A percentile compares a stretch with the other conserved stretches of the same genome.
Conservation (phyloP, 139 green algal genomes). For the Zygnema circumcarinatum region DNA sequence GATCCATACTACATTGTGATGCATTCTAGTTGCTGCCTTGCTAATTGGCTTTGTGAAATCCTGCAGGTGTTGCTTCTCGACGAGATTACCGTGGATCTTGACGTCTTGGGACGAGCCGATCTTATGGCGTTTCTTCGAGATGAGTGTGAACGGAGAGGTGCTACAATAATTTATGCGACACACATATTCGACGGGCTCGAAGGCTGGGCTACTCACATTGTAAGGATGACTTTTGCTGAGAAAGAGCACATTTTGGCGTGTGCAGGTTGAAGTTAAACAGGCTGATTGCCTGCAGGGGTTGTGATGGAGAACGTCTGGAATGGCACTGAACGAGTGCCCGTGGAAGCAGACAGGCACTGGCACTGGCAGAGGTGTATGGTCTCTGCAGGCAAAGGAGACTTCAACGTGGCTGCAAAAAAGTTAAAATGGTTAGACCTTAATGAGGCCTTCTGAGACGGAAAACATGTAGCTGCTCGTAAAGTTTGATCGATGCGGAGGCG, state of each 20-base stretch:
- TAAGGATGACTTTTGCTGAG: constrained; percentile 35
- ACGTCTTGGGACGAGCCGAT: constrained; percentile 91
- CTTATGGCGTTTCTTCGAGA: constrained; percentile 91
- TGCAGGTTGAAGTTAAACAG: constrained; percentile 12
- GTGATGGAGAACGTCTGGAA: background rate
- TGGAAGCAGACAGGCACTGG: background rate
- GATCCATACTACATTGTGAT: too few relatives aligned
- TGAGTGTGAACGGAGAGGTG: constrained; percentile 79
- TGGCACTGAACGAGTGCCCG: background rate
- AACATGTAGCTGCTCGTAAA: too few relatives aligned
- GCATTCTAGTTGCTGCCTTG: too few relatives aligned
- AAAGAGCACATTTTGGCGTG: background rate
- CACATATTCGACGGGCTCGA: constrained; percentile 97
- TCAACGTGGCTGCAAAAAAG: background rate
- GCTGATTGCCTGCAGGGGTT: background rate
- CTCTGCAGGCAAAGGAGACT: background rate
- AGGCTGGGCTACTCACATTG: constrained; percentile 59
- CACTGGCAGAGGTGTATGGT: background rate
- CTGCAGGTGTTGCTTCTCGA: constrained; percentile 91
- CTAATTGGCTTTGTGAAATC: too few relatives aligned
- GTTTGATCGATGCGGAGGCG: too few relatives aligned
- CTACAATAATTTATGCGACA: constrained; percentile 93
- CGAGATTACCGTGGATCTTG: constrained; percentile 97
- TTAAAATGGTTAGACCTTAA: too few relatives aligned
- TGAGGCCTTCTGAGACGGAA: too few relatives aligned